These are phyloP conservation scores for Candida endomychidarum DNA, from an alignment of 805 yeast species.

Conservation along the genomic window DNA sequence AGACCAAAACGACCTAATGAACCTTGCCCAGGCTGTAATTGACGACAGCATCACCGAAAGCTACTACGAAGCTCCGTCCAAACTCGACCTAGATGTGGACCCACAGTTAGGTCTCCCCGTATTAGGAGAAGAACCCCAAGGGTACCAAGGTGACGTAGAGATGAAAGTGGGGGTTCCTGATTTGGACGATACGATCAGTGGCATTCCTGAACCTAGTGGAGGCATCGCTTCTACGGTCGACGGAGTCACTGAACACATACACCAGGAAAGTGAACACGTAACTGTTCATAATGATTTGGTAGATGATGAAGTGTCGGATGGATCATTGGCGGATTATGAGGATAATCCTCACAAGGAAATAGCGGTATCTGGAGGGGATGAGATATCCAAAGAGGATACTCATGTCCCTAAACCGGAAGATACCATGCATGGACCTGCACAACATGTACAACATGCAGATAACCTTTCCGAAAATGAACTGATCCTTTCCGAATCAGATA, in stretches of 20 bases:
- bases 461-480: conserved; percentile 13
- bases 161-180: conserved; percentile 2
- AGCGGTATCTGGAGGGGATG: no score
- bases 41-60: conserved; percentile 1
- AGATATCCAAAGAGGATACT: no score
- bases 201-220: no score
- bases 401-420: no score
- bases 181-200: not conserved
- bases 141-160: conserved; percentile 5
- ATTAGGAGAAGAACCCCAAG: conserved; percentile 3
- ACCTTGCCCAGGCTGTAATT: conserved; percentile 3
- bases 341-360: conserved; percentile 7
- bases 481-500: conserved; percentile 5
- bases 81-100: no score
- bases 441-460: not conserved
- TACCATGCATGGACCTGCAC: no score
- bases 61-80: no score
- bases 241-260: no score
- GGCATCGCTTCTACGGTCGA: no score
- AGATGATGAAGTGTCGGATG: conserved; percentile 16
- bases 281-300: no score
- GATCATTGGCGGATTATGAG: conserved; percentile 21
- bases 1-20: conserved; percentile 1
- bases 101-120: no score
- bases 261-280: no score